These are phyloP conservation scores for Tetratostichococcus sp. DNA, from an alignment of 139 green algal genomes.

Conservation along the genomic window DNA sequence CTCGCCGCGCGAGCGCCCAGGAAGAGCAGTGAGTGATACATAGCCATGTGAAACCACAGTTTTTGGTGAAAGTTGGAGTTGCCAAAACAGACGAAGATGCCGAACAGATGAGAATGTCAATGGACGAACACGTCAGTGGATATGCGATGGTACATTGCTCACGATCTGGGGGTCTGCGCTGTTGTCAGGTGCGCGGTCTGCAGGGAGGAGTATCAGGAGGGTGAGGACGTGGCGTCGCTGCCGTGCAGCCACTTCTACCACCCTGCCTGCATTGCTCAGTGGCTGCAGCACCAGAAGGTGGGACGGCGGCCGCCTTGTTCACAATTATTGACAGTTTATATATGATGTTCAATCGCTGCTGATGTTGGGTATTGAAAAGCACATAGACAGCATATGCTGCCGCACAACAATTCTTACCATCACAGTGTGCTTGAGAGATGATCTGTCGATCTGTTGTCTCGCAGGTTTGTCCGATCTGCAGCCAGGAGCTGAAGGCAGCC, in stretches of 20 bases:
- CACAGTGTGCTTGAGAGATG: neutral
- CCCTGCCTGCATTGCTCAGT: constrained; percentile 34
- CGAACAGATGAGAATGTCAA: too few relatives aligned
- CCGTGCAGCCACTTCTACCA: constrained; percentile 46
- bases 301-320: neutral
- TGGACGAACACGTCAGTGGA: too few relatives aligned
- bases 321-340: neutral
- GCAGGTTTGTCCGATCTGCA: constrained; percentile 14
- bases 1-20: neutral
- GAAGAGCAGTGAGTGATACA: neutral
- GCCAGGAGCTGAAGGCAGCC: neutral
- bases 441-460: neutral
- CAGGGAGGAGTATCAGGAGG: constrained; percentile 35
- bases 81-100: too few relatives aligned
- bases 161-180: neutral
- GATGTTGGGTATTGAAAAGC: neutral
- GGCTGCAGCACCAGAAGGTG: constrained; percentile 45
- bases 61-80: too few relatives aligned
- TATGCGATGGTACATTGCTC: too few relatives aligned
- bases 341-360: too few relatives aligned
- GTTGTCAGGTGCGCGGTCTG: constrained; percentile 32
- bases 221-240: constrained; percentile 32
- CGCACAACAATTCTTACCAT: neutral
- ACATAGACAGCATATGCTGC: neutral
- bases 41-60: neutral